Evolutionary conservation across 1,139 yeast species (phyloP), one percentile per base, ranked within the genome.

Genomic region (Scheffersomyces insectosa): DNA sequence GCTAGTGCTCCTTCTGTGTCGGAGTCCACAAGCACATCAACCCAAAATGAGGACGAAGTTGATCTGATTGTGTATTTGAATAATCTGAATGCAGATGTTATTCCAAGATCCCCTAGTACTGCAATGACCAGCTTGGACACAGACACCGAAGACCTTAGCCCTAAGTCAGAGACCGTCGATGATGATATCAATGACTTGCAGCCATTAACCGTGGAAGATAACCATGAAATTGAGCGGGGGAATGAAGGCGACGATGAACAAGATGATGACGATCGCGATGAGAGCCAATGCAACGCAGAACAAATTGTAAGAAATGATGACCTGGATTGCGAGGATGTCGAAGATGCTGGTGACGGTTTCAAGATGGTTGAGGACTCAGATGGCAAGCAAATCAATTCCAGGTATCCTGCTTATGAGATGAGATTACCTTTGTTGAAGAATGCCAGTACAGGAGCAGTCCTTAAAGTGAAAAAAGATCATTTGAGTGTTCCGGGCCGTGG

Each of bases 391-490:
- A 65, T 57, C 23, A 49, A 63, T 3, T 20, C 25, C 25, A 20
- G 6, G 3, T 20, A 20, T 7, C 25, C 25, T 5, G 47, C 47
- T 25, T 68, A 62, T 45, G 63, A 59, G 8, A 74, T 67, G 48
- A 51, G 68, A 40, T 43, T 68, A 3, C 74, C 74, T 0, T 56
- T 69, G 34, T 52, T 69, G 36, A 55, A 60, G 34, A 60, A 62
- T 45, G 52, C 54, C 14, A 66, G 72, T 43, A 45, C 57, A 1
- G 67, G 54, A 42, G 55, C 63, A 2, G 49, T 54, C 33, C 46
- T 14, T 31, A 15, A 15, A 20, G 20, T 31, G 5, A 20, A 20
- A 20, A 20, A 20, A 6, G 25, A 20, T 20, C 25, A 20, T 20
- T 20, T 20, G 25, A 20, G 25, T 20, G 25, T 20, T 20, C 25